Conservation (phyloP, 2,329 filamentous ascomycete species). For the Dactylellina haptotyla region DNA sequence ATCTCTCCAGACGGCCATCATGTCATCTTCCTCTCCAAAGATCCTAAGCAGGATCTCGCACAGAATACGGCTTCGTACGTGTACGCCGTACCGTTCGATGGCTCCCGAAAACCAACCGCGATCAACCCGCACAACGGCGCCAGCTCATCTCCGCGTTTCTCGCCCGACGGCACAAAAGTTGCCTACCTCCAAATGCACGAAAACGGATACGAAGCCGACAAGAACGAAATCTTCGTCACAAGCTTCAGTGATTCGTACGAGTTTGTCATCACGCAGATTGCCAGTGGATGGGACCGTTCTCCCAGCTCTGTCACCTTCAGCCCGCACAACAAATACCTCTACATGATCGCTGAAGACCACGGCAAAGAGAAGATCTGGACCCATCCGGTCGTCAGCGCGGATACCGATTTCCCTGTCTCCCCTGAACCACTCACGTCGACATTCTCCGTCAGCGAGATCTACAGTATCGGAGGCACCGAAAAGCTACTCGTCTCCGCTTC, state of each 20-base stretch:
- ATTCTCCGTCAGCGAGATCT: conserved; percentile 41
- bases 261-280: conserved; percentile 61
- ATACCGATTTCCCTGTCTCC: conserved; percentile 63
- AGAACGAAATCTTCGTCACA: conserved; percentile 65
- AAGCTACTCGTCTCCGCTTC: conserved; percentile 73
- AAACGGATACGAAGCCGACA: conserved; percentile 83
- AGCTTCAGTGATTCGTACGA: conserved; percentile 57
- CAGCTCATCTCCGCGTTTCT: conserved; percentile 68
- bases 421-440: conserved; percentile 16
- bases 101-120: conserved; percentile 60
- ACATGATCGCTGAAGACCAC: conserved; percentile 77
- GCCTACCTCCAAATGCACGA: conserved; percentile 83
- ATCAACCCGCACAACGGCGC: conserved; percentile 60
- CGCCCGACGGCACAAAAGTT: conserved; percentile 74
- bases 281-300: conserved; percentile 66
- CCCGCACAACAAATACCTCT: conserved; percentile 70
- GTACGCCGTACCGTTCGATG: conserved; percentile 66
- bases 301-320: conserved; percentile 67
- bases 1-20: conserved; percentile 69
- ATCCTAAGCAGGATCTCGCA: conserved; percentile 75
- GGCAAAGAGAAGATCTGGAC: conserved; percentile 72
- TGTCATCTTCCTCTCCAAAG: conserved; percentile 79
- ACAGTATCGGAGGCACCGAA: conserved; percentile 59
- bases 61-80: conserved; percentile 84
- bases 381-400: conserved; percentile 68